These are phyloP conservation scores for Russula griseocarnosa DNA, from an alignment of 768 basidiomycete genomes.

Conservation along the genomic window DNA sequence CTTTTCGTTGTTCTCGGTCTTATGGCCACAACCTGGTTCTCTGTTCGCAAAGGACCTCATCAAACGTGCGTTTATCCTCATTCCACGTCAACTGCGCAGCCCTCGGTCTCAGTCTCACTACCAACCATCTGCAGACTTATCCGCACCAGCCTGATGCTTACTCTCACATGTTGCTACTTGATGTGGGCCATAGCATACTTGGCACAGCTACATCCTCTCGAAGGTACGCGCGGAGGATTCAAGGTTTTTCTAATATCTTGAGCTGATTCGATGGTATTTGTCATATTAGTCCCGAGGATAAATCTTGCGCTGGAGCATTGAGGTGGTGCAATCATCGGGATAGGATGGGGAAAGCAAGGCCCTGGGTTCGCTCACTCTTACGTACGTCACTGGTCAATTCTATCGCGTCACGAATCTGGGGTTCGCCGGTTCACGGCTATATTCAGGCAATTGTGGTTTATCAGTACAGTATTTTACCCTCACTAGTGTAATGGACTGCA, in stretches of 20 bases:
- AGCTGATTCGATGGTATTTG: conserved; percentile 14
- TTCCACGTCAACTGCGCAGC: background rate
- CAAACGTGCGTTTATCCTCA: conserved; percentile 66
- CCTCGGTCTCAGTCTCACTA: background rate
- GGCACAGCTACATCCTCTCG: conserved; percentile 87
- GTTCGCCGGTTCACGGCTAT: background rate
- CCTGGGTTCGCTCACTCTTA: background rate
- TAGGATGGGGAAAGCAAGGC: background rate
- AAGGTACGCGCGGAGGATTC: conserved; percentile 45
- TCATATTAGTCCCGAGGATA: conserved; percentile 23
- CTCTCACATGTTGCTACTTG: conserved; percentile 81
- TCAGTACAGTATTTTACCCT: background rate
- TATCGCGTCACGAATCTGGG: background rate
- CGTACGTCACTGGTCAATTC: conserved; percentile 1
- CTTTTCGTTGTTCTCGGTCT: conserved; percentile 62
- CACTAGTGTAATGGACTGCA: background rate
- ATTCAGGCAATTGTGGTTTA: background rate
- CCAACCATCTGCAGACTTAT: conserved; percentile 53
- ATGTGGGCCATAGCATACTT: conserved; percentile 99
- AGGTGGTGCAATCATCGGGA: background rate
- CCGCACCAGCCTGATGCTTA: conserved; percentile 74
- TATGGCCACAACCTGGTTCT: conserved; percentile 60
- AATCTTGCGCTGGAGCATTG: conserved; percentile 27
- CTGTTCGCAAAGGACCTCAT: conserved; percentile 80
- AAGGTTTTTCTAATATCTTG: background rate